phyloP scores from a whole-genome alignment of 2,329 filamentous ascomycete species.

The Harringtonia lauricola region DNA sequence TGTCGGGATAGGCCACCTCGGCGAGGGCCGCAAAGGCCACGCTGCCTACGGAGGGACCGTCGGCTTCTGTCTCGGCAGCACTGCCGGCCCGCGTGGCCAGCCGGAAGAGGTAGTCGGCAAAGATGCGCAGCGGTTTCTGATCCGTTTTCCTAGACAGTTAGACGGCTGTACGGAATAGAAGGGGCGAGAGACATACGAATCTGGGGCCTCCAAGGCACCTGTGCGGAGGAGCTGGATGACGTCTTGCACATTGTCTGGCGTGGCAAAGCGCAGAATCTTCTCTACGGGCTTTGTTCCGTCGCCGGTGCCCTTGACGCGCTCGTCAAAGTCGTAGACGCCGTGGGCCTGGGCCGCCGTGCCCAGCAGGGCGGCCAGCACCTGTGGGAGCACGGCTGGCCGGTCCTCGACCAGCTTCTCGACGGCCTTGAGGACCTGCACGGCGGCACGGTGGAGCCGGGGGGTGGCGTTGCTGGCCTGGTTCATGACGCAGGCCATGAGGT shows the following conservation, averaged over 20 bases:
- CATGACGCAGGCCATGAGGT: conserved; percentile 70
- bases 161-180: conserved; percentile 12
- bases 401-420: conserved; percentile 55
- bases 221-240: conserved; percentile 35
- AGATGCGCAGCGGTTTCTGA: conserved; percentile 34
- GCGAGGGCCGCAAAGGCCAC: conserved; percentile 40
- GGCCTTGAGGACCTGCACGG: conserved; percentile 62
- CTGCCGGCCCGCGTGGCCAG: conserved; percentile 29
- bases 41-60: conserved; percentile 25
- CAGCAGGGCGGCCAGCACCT: conserved; percentile 57
- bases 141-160: conserved; percentile 22
- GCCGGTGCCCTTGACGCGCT: conserved; percentile 51
- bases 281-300: conserved; percentile 64
- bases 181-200: conserved; percentile 17
- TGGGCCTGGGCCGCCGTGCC: conserved; percentile 34
- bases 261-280: conserved; percentile 52
- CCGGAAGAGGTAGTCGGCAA: conserved; percentile 43
- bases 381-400: conserved; percentile 45
- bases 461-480: conserved; percentile 73
- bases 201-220: conserved; percentile 20
- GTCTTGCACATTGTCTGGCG: conserved; percentile 41
- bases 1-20: conserved; percentile 39
- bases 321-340: conserved; percentile 72
- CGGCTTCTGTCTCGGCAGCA: conserved; percentile 18
- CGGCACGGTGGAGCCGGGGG: conserved; percentile 68